A percentile compares a stretch with the other conserved stretches of the same genome.
These are phyloP conservation scores for Chrysanthemum makinoi DNA, from an alignment of 129 eudicot species.

Conservation along the genomic window DNA sequence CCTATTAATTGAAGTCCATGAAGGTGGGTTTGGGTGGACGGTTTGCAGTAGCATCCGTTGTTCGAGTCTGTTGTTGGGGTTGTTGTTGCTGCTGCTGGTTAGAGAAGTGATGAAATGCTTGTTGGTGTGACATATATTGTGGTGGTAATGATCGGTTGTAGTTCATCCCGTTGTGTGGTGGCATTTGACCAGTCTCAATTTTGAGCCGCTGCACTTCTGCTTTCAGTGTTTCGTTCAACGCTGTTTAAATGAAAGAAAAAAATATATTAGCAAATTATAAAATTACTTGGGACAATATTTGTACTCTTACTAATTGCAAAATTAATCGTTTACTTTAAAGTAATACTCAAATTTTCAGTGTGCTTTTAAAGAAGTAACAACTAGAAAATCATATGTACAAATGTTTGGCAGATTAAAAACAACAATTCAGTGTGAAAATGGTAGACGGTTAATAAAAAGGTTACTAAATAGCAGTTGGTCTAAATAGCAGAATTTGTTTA, in stretches of 20 bases:
- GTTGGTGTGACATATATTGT: conserved; percentile 43
- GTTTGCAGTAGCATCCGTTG: conserved; percentile 33
- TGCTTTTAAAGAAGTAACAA: too few relatives aligned
- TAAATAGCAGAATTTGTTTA: not conserved
- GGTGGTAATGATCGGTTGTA: conserved; percentile 45
- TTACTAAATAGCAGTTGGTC: too few relatives aligned
- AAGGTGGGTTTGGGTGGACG: conserved; percentile 55
- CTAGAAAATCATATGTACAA: too few relatives aligned
- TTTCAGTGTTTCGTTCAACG: conserved; percentile 77
- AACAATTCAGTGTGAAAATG: too few relatives aligned
- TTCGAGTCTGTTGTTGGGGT: conserved; percentile 57
- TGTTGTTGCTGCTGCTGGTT: conserved; percentile 38
- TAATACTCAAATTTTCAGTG: too few relatives aligned
- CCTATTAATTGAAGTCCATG: conserved; percentile 51
- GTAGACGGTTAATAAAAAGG: too few relatives aligned
- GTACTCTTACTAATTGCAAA: too few relatives aligned
- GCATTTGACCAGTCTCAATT: conserved; percentile 72
- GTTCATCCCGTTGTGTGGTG: conserved; percentile 53
- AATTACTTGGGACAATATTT: not conserved
- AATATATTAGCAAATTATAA: not conserved
- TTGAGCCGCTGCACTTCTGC: conserved; percentile 85
- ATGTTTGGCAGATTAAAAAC: too few relatives aligned
- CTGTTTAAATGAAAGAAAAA: conserved; percentile 30
- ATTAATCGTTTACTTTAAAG: too few relatives aligned
- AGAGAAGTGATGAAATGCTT: conserved; percentile 33